Percentiles rank a stretch among this genome's conserved stretches.
Conservation (phyloP, 305 asterid genomes). For the Fraxinus angustifolia region DNA sequence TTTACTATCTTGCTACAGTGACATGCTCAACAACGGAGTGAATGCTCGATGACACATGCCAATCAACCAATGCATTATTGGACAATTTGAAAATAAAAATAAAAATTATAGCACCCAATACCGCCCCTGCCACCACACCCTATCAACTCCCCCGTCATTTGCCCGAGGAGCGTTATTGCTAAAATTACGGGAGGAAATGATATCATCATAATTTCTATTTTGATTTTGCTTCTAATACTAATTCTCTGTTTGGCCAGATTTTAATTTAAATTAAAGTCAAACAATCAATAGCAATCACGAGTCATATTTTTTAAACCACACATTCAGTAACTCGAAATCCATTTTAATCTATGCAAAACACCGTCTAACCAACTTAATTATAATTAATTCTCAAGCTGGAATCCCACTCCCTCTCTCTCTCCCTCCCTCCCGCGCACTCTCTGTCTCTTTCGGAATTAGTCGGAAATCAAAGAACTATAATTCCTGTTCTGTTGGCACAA, state of each 20-base stretch:
- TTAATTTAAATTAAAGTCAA: too few species aligned
- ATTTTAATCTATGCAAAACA: too few species aligned
- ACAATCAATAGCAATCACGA: too few species aligned
- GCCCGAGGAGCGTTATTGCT: not conserved
- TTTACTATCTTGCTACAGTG: not conserved
- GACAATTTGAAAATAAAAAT: not conserved
- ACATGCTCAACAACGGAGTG: not conserved
- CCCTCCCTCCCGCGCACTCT: not conserved
- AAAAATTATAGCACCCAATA: too few species aligned
- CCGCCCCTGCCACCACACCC: not conserved
- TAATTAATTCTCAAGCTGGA: not conserved
- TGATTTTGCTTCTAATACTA: not conserved
- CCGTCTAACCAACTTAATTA: not conserved
- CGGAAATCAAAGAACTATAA: not conserved
- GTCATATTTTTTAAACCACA: too few species aligned
- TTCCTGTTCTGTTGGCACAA: not conserved
- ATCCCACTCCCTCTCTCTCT: not conserved
- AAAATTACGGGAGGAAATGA: not conserved
- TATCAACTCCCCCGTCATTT: not conserved
- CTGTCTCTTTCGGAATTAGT: conserved; percentile 1
- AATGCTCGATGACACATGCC: not conserved
- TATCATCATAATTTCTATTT: not conserved
- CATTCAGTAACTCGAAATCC: too few species aligned
- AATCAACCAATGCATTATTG: not conserved
- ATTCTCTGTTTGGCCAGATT: not conserved